Evolutionary conservation across 768 basidiomycete genomes (phyloP), one percentile per base, ranked within the genome.

Genomic region (Hemileccinum impolitum): DNA sequence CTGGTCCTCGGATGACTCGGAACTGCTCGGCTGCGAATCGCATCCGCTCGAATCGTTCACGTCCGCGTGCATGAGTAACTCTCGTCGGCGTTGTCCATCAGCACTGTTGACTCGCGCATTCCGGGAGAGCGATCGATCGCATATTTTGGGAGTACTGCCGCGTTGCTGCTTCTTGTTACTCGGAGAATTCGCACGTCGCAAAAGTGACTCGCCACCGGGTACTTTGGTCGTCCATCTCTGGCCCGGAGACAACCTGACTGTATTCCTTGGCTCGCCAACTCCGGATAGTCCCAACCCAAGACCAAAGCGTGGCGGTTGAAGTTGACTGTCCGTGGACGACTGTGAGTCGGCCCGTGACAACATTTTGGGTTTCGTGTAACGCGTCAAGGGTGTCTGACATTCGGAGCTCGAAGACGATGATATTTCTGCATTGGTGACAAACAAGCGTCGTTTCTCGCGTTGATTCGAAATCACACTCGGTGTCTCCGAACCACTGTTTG

Each of bases 361-460:
- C 4, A 40, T 13, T 14, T 58, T 61, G 14, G 48, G 37, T 39
- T 57, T 68, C 9, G 47, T 14, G 49, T 39, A 52, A 21, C 55
- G 56, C 30, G 25, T 34, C 34, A 52, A 38, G 6, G 47, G 43
- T 4, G 43, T 52, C 14, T 74, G 74, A 39, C 69, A 69, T 23
- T 73, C 76, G 3, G 74, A 75, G 40, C 74, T 67, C 17, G 67
- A 70, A 9, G 76, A 73, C 3, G 71, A 61, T n/a, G 70, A 57
- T 11, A 73, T 67, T 37, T 72, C 71, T 1, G 72, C 71, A 48
- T 77, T 78, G 7, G 74, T 68, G 21, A 79, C 73, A 11, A 72
- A 72, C 15, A 78, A 61, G 36, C 70, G 75, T 5, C 76, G 70
- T 43, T 64, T 66, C 19, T 63, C 62, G n/a, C 18, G 46, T 25